These are phyloP conservation scores for Beauveria pseudobassiana DNA, from an alignment of 2,329 filamentous ascomycete genomes.

Conservation along the genomic window DNA sequence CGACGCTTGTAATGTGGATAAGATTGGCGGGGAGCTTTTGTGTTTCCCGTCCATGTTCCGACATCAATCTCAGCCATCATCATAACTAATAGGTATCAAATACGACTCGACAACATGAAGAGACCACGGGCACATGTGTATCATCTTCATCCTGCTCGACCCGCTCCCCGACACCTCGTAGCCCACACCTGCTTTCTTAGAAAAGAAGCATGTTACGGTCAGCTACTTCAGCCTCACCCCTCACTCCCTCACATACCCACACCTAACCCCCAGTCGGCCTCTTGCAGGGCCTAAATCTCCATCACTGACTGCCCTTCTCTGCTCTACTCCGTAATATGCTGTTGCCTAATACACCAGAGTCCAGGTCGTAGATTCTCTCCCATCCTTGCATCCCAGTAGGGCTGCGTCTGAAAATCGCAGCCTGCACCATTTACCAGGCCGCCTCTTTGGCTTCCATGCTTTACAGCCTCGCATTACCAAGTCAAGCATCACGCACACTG, in stretches of 20 bases:
- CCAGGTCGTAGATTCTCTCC: not conserved
- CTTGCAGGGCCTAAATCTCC: not conserved
- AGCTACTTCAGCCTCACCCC: slow-evolving; percentile 1
- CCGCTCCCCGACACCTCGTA: too few species aligned
- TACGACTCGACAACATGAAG: too few species aligned
- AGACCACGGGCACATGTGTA: too few species aligned
- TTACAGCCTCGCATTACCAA: not conserved
- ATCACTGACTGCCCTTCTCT: too few species aligned
- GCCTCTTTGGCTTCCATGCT: not conserved
- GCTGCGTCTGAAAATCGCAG: slow-evolving; percentile 1
- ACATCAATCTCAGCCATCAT: not conserved
- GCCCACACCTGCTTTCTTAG: too few species aligned
- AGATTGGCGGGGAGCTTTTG: too few species aligned
- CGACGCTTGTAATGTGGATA: not conserved
- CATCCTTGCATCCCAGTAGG: not conserved
- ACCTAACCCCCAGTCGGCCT: not conserved
- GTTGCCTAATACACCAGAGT: not conserved
- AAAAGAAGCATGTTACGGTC: not conserved
- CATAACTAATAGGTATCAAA: not conserved
- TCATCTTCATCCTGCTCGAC: too few species aligned
- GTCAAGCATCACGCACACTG: not conserved
- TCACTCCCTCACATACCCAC: not conserved
- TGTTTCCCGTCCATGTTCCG: too few species aligned
- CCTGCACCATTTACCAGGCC: not conserved
- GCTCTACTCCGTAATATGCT: not conserved